Percentiles rank a stretch among this genome's conserved stretches.
phyloP scores from a whole-genome alignment of 306 rosid species.

The Cucumis cinereus region DNA sequence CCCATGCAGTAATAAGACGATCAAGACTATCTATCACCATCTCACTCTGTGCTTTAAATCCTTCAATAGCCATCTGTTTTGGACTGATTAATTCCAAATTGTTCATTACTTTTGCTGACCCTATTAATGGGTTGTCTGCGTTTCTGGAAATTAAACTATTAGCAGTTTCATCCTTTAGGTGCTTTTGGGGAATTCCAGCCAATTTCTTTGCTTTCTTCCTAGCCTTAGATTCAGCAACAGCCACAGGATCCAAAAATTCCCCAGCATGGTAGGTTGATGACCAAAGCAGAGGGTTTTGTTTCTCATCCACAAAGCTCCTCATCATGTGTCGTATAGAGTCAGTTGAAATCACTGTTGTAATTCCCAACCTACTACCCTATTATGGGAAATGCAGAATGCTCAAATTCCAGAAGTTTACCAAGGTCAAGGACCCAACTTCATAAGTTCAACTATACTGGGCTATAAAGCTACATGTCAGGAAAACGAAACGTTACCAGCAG shows the following conservation, averaged over 20 bases:
- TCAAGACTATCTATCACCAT: constrained; percentile 99
- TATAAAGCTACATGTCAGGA: background rate
- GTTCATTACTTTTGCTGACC: constrained; percentile 20
- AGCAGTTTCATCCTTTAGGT: constrained; percentile 30
- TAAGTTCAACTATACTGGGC: background rate
- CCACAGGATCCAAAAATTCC: constrained; percentile 83
- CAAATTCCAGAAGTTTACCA: constrained; percentile 8
- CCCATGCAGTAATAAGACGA: constrained; percentile 93
- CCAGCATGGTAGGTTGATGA: constrained; percentile 99
- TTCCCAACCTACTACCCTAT: constrained; percentile 93
- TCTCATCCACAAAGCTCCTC: constrained; percentile 93
- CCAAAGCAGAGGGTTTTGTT: constrained; percentile 88
- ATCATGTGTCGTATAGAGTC: constrained; percentile 98
- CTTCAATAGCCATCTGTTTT: constrained; percentile 94
- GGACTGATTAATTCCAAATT: constrained; percentile 37
- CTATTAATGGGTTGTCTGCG: constrained; percentile 23
- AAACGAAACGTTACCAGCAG: constrained; percentile 53
- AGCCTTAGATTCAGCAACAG: constrained; percentile 83
- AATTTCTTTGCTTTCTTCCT: constrained; percentile 54
- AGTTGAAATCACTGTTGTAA: constrained; percentile 88
- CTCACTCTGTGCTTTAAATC: constrained; percentile 97
- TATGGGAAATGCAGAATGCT: background rate
- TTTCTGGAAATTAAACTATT: constrained; percentile 28
- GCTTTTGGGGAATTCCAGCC: constrained; percentile 36
- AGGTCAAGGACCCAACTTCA: background rate